Evolutionary conservation across 2,329 filamentous ascomycete genomes (phyloP).

Genomic region (Colletotrichum simmondsii): DNA sequence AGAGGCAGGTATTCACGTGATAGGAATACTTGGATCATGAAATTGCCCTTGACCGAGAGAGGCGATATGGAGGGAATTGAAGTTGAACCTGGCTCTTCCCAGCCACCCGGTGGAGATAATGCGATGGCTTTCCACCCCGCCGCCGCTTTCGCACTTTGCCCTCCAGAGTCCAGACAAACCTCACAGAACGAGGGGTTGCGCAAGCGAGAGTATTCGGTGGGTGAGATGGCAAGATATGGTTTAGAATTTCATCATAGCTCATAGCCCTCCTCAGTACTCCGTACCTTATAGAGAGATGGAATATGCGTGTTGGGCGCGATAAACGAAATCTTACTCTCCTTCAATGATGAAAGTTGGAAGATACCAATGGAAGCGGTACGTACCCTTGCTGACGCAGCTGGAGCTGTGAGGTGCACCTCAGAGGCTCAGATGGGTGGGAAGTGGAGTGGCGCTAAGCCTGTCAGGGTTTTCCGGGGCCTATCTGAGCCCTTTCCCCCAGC

Average conservation of each 20-base stretch:
- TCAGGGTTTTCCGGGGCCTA: neutral
- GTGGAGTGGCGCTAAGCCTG: neutral
- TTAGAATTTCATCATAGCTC: neutral
- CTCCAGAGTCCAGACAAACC: neutral
- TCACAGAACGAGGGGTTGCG: neutral
- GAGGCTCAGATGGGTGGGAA: neutral
- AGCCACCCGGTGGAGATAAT: constrained; percentile 11
- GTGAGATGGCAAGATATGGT: neutral
- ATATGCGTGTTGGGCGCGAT: no score
- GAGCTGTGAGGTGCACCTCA: constrained; percentile 13
- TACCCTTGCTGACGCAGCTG: neutral
- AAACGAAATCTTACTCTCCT: no score
- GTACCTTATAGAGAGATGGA: no score
- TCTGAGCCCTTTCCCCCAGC: neutral
- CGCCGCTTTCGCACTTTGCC: neutral
- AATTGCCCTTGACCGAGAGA: neutral
- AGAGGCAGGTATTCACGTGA: neutral
- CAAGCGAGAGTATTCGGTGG: neutral
- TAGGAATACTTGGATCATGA: neutral
- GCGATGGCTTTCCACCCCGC: neutral
- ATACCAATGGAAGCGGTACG: constrained; percentile 5
- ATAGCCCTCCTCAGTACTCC: neutral
- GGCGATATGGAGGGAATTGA: neutral
- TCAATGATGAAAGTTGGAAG: no score
- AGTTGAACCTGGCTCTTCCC: constrained; percentile 6